Percentiles rank a stretch among this genome's conserved stretches.
phyloP scores from a whole-genome alignment of 257 asterid species.

The Salvia hispanica region DNA sequence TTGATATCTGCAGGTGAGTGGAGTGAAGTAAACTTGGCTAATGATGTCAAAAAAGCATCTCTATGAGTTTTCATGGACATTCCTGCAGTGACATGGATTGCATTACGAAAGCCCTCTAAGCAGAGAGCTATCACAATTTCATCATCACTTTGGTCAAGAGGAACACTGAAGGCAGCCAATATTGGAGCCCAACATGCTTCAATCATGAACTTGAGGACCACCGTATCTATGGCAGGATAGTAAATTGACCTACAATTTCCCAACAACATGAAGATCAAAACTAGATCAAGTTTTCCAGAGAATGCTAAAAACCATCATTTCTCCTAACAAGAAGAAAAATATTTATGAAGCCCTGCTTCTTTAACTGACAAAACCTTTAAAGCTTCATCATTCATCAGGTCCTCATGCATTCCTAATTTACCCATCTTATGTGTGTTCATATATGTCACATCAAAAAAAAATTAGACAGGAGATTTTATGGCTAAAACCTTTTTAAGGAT shows the following conservation, averaged over 20 bases:
- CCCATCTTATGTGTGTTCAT: background rate
- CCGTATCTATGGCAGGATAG: conserved; percentile 95
- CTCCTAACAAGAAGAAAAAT: conserved; percentile 17
- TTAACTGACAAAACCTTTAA: conserved; percentile 21
- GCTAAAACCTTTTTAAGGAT: conserved; percentile 17
- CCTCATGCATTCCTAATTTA: conserved; percentile 12
- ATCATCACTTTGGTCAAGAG: conserved; percentile 93
- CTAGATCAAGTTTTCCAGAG: conserved; percentile 10
- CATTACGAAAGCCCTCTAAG: conserved; percentile 85
- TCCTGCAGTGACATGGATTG: conserved; percentile 94
- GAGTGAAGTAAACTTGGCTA: conserved; percentile 95
- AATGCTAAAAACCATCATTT: conserved; percentile 27
- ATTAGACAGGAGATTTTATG: background rate
- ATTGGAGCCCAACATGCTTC: conserved; percentile 99
- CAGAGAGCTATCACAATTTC: conserved; percentile 74
- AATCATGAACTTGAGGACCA: conserved; percentile 92
- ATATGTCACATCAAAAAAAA: conserved; percentile 8
- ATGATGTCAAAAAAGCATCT: conserved; percentile 94
- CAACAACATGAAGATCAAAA: conserved; percentile 39
- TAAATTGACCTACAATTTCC: conserved; percentile 80
- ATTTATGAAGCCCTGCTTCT: background rate
- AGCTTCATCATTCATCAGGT: conserved; percentile 14
- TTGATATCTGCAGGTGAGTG: conserved; percentile 98
- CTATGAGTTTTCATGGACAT: conserved; percentile 99
- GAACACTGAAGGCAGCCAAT: conserved; percentile 99